Evolutionary conservation across 2,329 filamentous ascomycete species (phyloP), one percentile per base, ranked within the genome.

Genomic region (Diplodia intermedia): DNA sequence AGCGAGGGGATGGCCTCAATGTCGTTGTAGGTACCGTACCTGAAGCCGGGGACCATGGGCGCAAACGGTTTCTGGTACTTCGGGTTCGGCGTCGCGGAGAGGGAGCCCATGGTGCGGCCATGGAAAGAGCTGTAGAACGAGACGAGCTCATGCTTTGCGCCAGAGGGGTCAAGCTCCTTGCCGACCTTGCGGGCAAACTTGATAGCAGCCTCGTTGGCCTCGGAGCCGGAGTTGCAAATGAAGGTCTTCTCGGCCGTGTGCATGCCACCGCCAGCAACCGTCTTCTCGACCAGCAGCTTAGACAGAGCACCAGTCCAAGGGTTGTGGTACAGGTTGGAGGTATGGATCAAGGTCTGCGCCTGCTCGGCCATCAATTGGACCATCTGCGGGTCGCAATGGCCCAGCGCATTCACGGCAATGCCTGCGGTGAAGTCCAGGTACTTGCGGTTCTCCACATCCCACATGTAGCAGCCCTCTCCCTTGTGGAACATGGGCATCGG

Each of bases 321-420:
- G 81, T 98, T 99, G 82, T 97, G 91, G 86, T 98, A 99, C 23
- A 99, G 87, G 79, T 99, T 99, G 12, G 93, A 97, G 56, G 92
- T 91, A 80, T 99, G 95, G 68, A 97, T 86, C 61, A 99, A 87
- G 8, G 89, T 93, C 75, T 90, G 80, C 12, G 82, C 79, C 86
- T 97, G 93, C 72, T 97, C 87, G 12, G 89, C 86, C 70, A 98
- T 83, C 62, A 97, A 84, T 75, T 88, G 85, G 57, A 88, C 84
- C 72, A 97, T 87, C 74, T 91, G 91, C 4, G 90, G 85, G 74
- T 99, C 93, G 76, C 91, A 93, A 78, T 99, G 95, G 11, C 95
- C 95, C 40, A 99, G 85, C 26, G 91, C 89, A 81, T 94, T 97
- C 77, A 99, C 95, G 18, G 95, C 95, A 77, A 99, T 99, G 57